Percentiles rank a stretch among this genome's conserved stretches.
phyloP scores from a whole-genome alignment of 371 early-diverging fungal species.

The Circinella umbellata region DNA sequence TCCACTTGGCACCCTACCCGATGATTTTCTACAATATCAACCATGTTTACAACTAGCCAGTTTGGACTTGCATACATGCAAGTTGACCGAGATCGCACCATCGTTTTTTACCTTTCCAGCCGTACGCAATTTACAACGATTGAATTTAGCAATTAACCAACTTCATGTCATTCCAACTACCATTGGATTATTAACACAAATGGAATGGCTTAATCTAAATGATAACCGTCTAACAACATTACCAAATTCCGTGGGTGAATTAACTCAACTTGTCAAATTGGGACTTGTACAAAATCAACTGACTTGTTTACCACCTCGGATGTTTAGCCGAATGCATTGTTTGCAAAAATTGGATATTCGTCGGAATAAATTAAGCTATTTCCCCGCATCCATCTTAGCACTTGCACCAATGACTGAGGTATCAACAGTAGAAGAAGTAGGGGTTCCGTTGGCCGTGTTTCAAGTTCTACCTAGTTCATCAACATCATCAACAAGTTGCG shows the following conservation, averaged over 20 bases:
- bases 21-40: constrained; percentile 44
- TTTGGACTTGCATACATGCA: constrained; percentile 70
- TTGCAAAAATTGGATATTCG: constrained; percentile 61
- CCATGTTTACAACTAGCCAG: constrained; percentile 47
- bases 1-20: constrained; percentile 46
- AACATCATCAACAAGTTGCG: not conserved
- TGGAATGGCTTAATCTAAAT: constrained; percentile 77
- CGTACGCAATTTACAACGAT: constrained; percentile 46
- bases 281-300: constrained; percentile 74
- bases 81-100: constrained; percentile 37
- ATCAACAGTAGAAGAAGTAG: constrained; percentile 8
- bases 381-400: constrained; percentile 51
- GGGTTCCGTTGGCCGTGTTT: constrained; percentile 8
- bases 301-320: constrained; percentile 48
- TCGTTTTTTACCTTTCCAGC: constrained; percentile 34
- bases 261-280: constrained; percentile 66
- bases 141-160: constrained; percentile 71
- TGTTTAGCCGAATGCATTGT: constrained; percentile 39
- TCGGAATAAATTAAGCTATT: constrained; percentile 48
- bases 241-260: constrained; percentile 56
- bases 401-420: constrained; percentile 30
- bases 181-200: constrained; percentile 51
- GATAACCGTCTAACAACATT: constrained; percentile 65
- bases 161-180: constrained; percentile 57
- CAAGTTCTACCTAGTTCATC: not conserved